Conservation (phyloP, 2,329 filamentous ascomycete genomes). For the Epichloe brachyelytri region DNA sequence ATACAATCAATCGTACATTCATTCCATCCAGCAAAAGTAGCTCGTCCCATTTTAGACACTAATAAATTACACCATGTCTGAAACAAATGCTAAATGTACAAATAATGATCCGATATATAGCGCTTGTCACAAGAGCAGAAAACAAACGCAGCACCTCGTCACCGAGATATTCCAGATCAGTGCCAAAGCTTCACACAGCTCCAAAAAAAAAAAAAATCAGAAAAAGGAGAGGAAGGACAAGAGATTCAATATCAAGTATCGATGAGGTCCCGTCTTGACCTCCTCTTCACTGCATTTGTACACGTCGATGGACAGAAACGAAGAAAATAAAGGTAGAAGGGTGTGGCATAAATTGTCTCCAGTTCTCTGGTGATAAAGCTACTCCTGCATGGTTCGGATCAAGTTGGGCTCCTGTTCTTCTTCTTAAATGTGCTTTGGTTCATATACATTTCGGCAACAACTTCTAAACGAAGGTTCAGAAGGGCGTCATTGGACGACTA, state of each 20-base stretch:
- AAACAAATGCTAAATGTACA: conserved; percentile 26
- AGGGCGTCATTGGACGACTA: not conserved
- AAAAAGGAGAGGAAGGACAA: not conserved
- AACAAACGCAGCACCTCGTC: not conserved
- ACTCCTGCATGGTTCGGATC: conserved; percentile 10
- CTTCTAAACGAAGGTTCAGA: not conserved
- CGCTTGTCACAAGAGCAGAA: conserved; percentile 7
- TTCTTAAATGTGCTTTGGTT: conserved; percentile 8
- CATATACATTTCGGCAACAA: conserved; percentile 17
- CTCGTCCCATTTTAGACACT: conserved; percentile 21
- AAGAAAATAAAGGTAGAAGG: not conserved
- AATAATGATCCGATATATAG: conserved; percentile 10
- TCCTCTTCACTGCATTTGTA: not conserved
- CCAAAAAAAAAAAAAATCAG: not conserved
- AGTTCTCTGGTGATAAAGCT: not conserved
- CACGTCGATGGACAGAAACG: not conserved
- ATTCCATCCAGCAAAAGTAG: not conserved
- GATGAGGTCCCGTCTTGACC: not conserved
- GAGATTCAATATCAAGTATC: not conserved
- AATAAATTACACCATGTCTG: conserved; percentile 32
- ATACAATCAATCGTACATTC: not conserved
- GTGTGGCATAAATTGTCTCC: not conserved
- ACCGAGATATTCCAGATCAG: not conserved
- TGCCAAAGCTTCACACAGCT: not conserved
- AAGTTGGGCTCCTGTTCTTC: conserved; percentile 4